These are phyloP conservation scores for Brassica juncea DNA, from an alignment of 345 rosid genomes.

Conservation along the genomic window DNA sequence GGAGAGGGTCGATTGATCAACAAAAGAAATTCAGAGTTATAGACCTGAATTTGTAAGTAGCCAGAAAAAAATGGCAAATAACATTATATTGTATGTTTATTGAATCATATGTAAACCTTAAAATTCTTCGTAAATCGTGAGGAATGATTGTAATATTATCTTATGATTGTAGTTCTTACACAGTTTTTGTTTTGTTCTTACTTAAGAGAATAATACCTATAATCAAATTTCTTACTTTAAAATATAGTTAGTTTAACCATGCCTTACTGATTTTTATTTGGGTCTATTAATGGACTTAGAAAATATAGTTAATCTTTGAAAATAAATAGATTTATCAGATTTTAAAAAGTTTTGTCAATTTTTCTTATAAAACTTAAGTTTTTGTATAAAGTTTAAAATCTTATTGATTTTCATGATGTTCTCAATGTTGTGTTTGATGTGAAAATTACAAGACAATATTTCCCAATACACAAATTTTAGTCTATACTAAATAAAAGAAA, in stretches of 20 bases:
- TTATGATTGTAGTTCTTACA: not conserved
- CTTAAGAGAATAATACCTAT: not conserved
- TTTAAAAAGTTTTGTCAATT: not conserved
- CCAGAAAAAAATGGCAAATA: constrained; percentile 19
- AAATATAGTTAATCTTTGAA: not conserved
- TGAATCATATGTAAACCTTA: not conserved
- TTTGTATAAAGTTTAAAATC: not conserved
- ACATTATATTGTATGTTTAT: constrained; percentile 4
- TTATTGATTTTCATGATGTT: not conserved
- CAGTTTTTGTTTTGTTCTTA: not conserved
- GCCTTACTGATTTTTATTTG: not conserved
- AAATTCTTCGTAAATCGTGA: not conserved
- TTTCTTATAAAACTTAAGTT: not conserved
- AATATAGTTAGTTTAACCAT: too few species aligned
- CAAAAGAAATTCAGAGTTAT: constrained; percentile 30
- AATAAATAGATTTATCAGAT: not conserved
- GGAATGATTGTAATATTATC: not conserved
- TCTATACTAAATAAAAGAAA: too few species aligned
- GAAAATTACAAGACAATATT: not conserved
- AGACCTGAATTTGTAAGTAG: constrained; percentile 33
- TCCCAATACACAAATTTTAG: not conserved
- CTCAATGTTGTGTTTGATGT: not conserved
- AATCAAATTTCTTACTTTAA: not conserved
- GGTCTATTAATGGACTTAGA: not conserved
- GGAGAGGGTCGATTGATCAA: constrained; percentile 31